These are phyloP conservation scores for Saksenaea oblongispora DNA, from an alignment of 371 early-diverging fungal species.

Conservation along the genomic window DNA sequence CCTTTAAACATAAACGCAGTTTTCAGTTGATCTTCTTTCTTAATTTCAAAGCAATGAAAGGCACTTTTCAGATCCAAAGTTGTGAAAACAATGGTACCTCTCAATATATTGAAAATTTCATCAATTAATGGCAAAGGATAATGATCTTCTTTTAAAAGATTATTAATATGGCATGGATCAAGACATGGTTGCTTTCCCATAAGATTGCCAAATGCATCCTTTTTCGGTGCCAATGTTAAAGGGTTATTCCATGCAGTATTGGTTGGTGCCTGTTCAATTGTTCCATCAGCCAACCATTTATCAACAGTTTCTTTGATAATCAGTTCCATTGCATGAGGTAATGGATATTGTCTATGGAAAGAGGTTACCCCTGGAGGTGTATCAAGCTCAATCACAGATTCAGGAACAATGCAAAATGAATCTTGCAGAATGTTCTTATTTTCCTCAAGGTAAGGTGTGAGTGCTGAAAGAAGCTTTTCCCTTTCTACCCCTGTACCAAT, in stretches of 20 bases:
- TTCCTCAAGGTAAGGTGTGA: constrained; percentile 4
- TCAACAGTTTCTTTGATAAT: constrained; percentile 3
- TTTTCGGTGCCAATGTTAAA: constrained; percentile 25
- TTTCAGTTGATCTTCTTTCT: constrained; percentile 11
- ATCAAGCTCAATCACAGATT: constrained; percentile 10
- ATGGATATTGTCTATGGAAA: constrained; percentile 13
- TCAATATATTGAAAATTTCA: too few relatives aligned
- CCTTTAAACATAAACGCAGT: constrained; percentile 4
- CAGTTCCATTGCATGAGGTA: background rate
- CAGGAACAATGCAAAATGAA: constrained; percentile 20
- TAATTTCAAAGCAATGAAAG: constrained; percentile 23
- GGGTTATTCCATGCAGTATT: constrained; percentile 23
- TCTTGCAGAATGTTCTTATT: constrained; percentile 10
- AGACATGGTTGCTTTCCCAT: constrained; percentile 5
- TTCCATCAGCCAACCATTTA: constrained; percentile 6
- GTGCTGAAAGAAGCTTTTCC: background rate
- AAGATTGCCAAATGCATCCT: constrained; percentile 11
- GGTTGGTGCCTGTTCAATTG: background rate
- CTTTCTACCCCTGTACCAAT: constrained; percentile 13
- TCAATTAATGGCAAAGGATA: too few relatives aligned
- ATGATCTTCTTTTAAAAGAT: too few relatives aligned
- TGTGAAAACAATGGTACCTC: constrained; percentile 6
- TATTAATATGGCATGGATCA: background rate
- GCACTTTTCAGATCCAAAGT: constrained; percentile 22
- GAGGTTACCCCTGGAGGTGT: constrained; percentile 4